Evolutionary conservation across 768 basidiomycete genomes (phyloP).

Genomic region (Mycena latifolia): DNA sequence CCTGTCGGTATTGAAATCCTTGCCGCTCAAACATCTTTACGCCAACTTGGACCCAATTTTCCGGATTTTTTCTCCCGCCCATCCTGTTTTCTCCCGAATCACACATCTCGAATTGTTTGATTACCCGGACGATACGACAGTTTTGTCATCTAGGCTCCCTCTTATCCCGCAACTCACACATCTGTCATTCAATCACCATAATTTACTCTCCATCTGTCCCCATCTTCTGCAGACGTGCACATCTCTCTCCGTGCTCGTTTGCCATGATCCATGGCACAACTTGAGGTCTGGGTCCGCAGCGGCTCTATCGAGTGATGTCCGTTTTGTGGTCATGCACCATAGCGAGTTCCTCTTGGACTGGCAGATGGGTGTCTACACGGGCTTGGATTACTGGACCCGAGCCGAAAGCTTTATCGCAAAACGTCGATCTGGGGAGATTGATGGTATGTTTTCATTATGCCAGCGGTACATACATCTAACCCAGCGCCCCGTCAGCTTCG

Average conservation of each 20-base stretch:
- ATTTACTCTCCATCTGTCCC: neutral
- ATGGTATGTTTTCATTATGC: no score
- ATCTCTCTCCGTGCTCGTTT: neutral
- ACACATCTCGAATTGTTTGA: neutral
- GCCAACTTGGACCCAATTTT: neutral
- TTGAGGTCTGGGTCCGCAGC: no score
- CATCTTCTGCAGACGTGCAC: neutral
- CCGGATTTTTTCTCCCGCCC: neutral
- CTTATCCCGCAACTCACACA: neutral
- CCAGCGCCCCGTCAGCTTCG: no score
- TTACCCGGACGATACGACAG: neutral
- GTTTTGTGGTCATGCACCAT: no score
- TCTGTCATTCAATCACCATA: neutral
- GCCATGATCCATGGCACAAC: neutral
- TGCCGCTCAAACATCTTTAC: neutral
- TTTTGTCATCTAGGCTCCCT: neutral
- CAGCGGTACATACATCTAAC: no score
- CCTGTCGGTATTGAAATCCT: neutral
- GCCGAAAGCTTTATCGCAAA: no score
- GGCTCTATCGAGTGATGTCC: no score
- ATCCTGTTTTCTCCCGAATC: neutral
- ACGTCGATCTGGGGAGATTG: no score
- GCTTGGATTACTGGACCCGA: no score
- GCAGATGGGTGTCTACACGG: no score
- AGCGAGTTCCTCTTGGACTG: no score